Evolutionary conservation across 768 basidiomycete species (phyloP), one percentile per base, ranked within the genome.

Genomic region (Xerocomellus amylosporus): DNA sequence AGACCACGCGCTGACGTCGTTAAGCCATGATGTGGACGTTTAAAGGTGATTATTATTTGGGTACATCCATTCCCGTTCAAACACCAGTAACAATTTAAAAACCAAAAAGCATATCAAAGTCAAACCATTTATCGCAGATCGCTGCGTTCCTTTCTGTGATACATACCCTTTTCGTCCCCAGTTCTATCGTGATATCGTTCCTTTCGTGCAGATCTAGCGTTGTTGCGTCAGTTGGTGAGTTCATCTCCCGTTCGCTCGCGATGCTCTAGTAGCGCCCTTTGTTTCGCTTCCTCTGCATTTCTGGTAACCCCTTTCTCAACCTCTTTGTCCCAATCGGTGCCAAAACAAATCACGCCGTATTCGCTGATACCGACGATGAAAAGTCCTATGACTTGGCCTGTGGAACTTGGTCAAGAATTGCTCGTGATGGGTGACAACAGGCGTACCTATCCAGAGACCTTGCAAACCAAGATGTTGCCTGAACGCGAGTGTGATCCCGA

Each of bases 371-470:
- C 87, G n/a, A 90, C 86, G 3, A 82, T 75, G 62, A 87, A 87
- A 6, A 91, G 72, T 0, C 83, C 88, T 22, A 88, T 73, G 30
- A 88, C 87, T 67, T 90, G 88, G 22, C 87, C 88, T 84, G 56
- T 38, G 19, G 46, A 30, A 53, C 39, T 24, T 49, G 5, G 19
- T 75, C 64, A 38, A 42, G 41, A 4, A 12, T 37, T 8, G 14
- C 1, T 52, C 48, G 19, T 13, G n/a, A 17, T n/a, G 9, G 13
- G n/a, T 19, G 7, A 33, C 0, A n/a, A 24, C 4, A 14, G 28
- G 20, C 44, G 7, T 56, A 76, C 78, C 79, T 46, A 80, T 74
- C 82, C 81, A 83, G 15, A 83, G 71, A 4, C 81, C 81, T 41
- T 73, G 67, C 28, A 83, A 64, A 4, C 81, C 81, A 10, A 76